Conservation (phyloP, 371 early-diverging fungal genomes). For the Mortierella sp. region DNA sequence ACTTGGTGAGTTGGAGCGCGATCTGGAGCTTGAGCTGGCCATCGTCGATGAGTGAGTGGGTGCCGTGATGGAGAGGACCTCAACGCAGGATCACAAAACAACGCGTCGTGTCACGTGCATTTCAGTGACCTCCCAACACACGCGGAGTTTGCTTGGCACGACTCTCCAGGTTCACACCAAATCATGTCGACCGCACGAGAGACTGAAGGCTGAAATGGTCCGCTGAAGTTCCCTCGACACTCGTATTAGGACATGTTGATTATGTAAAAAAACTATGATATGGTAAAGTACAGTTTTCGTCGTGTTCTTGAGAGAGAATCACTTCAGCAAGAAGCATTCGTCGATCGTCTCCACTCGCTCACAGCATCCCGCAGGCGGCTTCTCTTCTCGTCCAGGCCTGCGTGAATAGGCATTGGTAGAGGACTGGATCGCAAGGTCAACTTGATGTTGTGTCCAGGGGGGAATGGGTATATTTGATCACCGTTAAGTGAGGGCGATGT, state of each 20-base stretch:
- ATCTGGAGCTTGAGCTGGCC: constrained; percentile 38
- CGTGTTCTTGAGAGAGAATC: not conserved
- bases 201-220: too few relatives aligned
- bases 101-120: constrained; percentile 14
- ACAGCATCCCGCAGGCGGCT: constrained; percentile 40
- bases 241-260: too few relatives aligned
- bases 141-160: too few relatives aligned
- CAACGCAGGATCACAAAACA: too few relatives aligned
- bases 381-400: constrained; percentile 29
- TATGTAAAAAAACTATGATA: too few relatives aligned
- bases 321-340: constrained; percentile 11
- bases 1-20: constrained; percentile 40
- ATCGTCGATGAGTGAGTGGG: constrained; percentile 8
- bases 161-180: too few relatives aligned
- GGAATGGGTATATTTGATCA: constrained; percentile 25
- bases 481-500: constrained; percentile 24
- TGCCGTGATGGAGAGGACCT: not conserved
- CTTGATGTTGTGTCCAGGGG: not conserved
- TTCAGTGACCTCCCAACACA: too few relatives aligned
- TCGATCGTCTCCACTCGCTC: constrained; percentile 42
- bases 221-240: too few relatives aligned
- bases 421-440: constrained; percentile 27
- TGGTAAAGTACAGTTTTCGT: too few relatives aligned
- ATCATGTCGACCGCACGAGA: too few relatives aligned
- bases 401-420: constrained; percentile 22